A percentile compares a stretch with the other conserved stretches of the same genome.
Evolutionary conservation across 441 rosid species (phyloP).

Genomic region (Populus tomentosa): DNA sequence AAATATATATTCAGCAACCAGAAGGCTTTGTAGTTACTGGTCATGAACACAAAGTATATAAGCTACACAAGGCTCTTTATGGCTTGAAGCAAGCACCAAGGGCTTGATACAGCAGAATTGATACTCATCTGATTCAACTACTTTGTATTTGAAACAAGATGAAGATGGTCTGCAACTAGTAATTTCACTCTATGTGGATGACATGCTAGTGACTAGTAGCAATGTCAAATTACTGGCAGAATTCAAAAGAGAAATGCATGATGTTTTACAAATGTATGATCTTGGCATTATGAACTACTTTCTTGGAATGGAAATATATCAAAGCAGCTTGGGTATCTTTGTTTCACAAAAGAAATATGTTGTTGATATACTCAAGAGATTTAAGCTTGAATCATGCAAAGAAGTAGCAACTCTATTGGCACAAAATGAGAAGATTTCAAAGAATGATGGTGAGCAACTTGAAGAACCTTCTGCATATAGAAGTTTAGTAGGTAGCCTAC

Average conservation of each 20-base stretch:
- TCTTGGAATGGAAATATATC: too few relatives aligned
- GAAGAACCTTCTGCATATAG: too few relatives aligned
- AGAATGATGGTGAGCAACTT: too few relatives aligned
- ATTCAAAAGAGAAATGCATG: not conserved
- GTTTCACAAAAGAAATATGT: too few relatives aligned
- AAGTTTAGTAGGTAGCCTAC: too few relatives aligned
- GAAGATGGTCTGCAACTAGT: fast-evolving
- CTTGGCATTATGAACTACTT: too few relatives aligned
- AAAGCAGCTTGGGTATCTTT: too few relatives aligned
- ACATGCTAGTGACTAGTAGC: not conserved
- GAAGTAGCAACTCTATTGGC: too few relatives aligned
- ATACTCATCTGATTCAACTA: not conserved
- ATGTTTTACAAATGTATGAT: not conserved
- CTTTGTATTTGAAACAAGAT: not conserved
- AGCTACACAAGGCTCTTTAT: not conserved
- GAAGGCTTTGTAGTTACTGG: not conserved
- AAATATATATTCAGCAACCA: not conserved
- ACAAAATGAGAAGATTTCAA: too few relatives aligned
- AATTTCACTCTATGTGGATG: not conserved
- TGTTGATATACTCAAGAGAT: too few relatives aligned
- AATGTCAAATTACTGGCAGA: not conserved
- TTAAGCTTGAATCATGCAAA: too few relatives aligned
- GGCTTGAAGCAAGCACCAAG: not conserved
- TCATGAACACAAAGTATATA: not conserved
- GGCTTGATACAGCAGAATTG: too few relatives aligned